Base-by-base conservation (phyloP, 2,329 filamentous ascomycete genomes). In the Colletotrichum sp. region DNA sequence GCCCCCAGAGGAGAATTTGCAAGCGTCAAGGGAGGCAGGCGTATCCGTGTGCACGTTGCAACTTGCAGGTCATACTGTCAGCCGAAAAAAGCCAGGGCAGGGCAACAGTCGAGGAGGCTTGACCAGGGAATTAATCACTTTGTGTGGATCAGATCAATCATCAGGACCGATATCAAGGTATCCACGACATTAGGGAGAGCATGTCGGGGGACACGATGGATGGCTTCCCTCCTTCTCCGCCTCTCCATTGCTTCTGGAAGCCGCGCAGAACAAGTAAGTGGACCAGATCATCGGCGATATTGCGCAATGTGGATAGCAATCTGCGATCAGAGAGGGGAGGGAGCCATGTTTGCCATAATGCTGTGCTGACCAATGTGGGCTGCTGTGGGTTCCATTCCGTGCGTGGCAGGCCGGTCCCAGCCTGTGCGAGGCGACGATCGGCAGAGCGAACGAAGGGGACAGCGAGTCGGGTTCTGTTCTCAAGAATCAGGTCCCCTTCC, bases 231-330 rank as follows among this genome's bases (percentile, higher is more conserved):
- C 63, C 29, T 72, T 73, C 63, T 69, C 70, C 69, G 57, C 57
- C 69, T 69, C 69, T 25, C 69, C 70, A 76, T 76, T 76, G 19
- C 73, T 76, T 76, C 73, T 76, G 70, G 73, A 76, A 73, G 69
- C 63, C 44, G 30, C 57, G 64, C 67, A 64, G 73, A 76, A 76
- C 63, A 34, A 76, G 72, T 64, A 34, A 76, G 72, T 69, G 57
- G 64, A 76, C 59, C 73, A 49, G 73, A 59, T 76, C 69, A 52
- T 64, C 62, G 73, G 73, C 69, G 73, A 57, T 68, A 69, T 68
- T 73, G 64, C 73, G 57, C 71, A 71, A 73, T 39, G 73, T 76
- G 73, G 73, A 59, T 49, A 64, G 64, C 29, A 76, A 73, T 72
- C 55, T 73, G 70, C 70, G 39, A 73, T 36, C 63, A 68, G 55